Base-by-base conservation (phyloP, 306 rosid genomes). In the Mimosa pudica region DNA sequence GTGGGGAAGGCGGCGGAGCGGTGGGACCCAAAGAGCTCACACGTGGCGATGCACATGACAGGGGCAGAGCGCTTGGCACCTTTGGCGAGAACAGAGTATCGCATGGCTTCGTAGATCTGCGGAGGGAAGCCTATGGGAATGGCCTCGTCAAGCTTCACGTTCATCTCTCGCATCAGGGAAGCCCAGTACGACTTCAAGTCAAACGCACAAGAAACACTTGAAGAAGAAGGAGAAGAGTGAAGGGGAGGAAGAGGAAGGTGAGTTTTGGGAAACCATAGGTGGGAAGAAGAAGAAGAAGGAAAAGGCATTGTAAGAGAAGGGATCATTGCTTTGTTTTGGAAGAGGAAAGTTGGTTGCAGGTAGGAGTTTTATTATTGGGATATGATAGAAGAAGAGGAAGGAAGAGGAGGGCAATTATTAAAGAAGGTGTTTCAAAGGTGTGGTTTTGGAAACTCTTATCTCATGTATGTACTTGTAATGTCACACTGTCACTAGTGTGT, bases 31-130 rank as follows among this genome's bases (percentile, higher is more conserved):
- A 95, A 88, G 82, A 91, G 96, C 77, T 95, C 97, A 77, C 86
- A 92, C 66, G 97, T 89, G 77, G 97, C 92, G 79, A 95, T 86
- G 81, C 98, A 95, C 98, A 95, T 92, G 68, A 93, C 94, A 52
- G 99, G 98, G 0, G 99, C 94, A 74, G 99, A 88, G 47, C 99
- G 89, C 83, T 95, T 95, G 81, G 92, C 94, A 8, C 94, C 94
- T 36, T 90, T 69, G 67, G 97, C 93, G 24, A 95, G 91, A 20
- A 84, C 92, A 8, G 98, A 92, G 80, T 92, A 92, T 49, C 98
- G 86, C 98, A 95, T 95, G 64, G 96, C 89, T 85, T 91, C 88
- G 45, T 95, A 95, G 83, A 95, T 95, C 93, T 87, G 81, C 1
- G 83, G 81, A 54, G 98, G 98, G 60, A 83, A 92, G 76, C 85